phyloP scores from a whole-genome alignment of 1,284 basidiomycete species.

The Neonothopanus nambi region DNA sequence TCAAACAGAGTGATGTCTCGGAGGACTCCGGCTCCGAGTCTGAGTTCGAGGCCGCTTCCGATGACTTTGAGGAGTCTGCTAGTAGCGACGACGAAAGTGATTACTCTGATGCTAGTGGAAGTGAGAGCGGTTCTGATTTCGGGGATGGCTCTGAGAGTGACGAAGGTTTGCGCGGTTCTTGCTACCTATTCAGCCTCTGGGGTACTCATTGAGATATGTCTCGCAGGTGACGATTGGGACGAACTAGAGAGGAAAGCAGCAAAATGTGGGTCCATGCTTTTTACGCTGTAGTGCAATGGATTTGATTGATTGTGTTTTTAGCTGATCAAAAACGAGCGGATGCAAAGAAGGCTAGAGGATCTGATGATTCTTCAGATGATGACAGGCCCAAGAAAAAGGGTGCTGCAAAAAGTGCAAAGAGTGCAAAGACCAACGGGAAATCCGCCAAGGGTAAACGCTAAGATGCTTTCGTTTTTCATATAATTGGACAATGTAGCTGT shows the following conservation, averaged over 20 bases:
- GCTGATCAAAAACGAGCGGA: constrained; percentile 70
- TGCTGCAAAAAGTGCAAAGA: constrained; percentile 44
- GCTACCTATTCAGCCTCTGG: not conserved
- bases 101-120: constrained; percentile 70
- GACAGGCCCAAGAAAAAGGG: constrained; percentile 71
- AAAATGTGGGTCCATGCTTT: constrained; percentile 57
- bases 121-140: constrained; percentile 66
- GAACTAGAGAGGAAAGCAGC: constrained; percentile 90
- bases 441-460: constrained; percentile 22
- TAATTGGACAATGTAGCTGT: not conserved
- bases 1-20: constrained; percentile 64
- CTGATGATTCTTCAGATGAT: constrained; percentile 60
- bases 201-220: constrained; percentile 5
- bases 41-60: constrained; percentile 73
- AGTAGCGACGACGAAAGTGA: constrained; percentile 58
- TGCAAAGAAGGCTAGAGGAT: constrained; percentile 52
- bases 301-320: constrained; percentile 26
- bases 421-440: constrained; percentile 30
- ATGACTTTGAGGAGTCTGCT: constrained; percentile 50
- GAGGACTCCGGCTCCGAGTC: constrained; percentile 76
- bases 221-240: constrained; percentile 88
- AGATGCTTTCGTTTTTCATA: not conserved
- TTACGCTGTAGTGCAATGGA: not conserved
- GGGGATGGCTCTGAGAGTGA: constrained; percentile 69
- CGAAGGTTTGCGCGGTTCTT: constrained; percentile 44